Percentiles rank a stretch among this genome's conserved stretches.
phyloP scores from a whole-genome alignment of 306 rosid genomes.

The Acacia melanoxylon region DNA sequence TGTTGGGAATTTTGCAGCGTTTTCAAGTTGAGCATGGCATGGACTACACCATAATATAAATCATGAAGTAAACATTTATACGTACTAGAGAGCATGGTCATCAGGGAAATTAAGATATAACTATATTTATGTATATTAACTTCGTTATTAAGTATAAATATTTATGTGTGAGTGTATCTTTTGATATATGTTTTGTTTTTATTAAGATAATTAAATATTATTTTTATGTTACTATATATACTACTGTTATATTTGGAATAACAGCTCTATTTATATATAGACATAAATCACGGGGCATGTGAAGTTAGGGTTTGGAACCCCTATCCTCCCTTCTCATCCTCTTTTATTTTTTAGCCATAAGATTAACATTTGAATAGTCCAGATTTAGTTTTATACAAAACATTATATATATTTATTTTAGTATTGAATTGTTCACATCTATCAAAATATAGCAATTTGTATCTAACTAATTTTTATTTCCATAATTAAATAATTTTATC shows the following conservation, averaged over 20 bases:
- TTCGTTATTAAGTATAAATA: background rate
- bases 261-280: background rate
- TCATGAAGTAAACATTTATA: background rate
- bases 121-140: background rate
- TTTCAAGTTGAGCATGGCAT: conserved; percentile 30
- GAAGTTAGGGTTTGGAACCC: too few species aligned
- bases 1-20: conserved; percentile 35
- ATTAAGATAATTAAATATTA: background rate
- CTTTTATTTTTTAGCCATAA: too few species aligned
- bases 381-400: too few species aligned
- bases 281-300: too few species aligned
- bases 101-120: background rate
- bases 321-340: too few species aligned
- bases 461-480: too few species aligned
- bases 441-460: too few species aligned
- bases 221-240: background rate
- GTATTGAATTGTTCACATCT: too few species aligned
- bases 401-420: too few species aligned
- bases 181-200: background rate
- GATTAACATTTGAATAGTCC: too few species aligned
- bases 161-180: too few species aligned
- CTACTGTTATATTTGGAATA: background rate
- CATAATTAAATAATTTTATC: too few species aligned
- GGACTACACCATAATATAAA: background rate
- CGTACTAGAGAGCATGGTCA: background rate